Base-by-base conservation (phyloP, 768 basidiomycete genomes). In the Agrocybe praecox region DNA sequence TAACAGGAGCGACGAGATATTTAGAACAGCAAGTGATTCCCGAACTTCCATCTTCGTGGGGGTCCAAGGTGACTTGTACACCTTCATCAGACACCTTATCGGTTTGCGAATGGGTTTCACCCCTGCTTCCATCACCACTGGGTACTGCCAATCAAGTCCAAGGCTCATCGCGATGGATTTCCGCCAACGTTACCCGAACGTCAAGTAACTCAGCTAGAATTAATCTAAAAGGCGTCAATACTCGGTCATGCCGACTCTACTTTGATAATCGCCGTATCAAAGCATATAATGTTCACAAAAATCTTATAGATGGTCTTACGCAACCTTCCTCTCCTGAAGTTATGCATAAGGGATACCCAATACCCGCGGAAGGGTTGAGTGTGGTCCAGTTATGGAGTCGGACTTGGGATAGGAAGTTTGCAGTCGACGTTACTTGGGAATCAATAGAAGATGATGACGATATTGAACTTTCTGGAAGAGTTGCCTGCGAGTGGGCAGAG, bases 401-500 rank as follows among this genome's bases (percentile, higher is more conserved):
- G 9, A 74, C 72, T 14, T 88, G 88, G 81, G 82, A 76, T 29
- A 76, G 74, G 55, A 71, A 66, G 57, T 85, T 86, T 52, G 74
- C 71, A 26, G 83, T 87, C 33, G 76, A 81, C 54, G 71, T 88
- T 17, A 75, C 78, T 22, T 86, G 83, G 81, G 34, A 48, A 14
- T 42, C 12, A n/a, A n/a, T n/a, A 9, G 63, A 46, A 17, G 57
- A 43, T 23, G 6, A 34, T 12, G 33, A 36, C 12, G 56, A 15
- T 14, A 24, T 46, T 29, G 63, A 32, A 45, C 56, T 48, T 58
- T 59, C 15, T 21, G 89, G 85, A 24, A 75, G 78, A 3, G 76
- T 85, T 19, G 82, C 80, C 17, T 88, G 87, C 58, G 80, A 82
- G 53, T 89, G 87, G 84, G 81, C 78, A n/a, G 88, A 90, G 64